Evolutionary conservation across 441 rosid genomes (phyloP).

Genomic region (Melastoma candidum): DNA sequence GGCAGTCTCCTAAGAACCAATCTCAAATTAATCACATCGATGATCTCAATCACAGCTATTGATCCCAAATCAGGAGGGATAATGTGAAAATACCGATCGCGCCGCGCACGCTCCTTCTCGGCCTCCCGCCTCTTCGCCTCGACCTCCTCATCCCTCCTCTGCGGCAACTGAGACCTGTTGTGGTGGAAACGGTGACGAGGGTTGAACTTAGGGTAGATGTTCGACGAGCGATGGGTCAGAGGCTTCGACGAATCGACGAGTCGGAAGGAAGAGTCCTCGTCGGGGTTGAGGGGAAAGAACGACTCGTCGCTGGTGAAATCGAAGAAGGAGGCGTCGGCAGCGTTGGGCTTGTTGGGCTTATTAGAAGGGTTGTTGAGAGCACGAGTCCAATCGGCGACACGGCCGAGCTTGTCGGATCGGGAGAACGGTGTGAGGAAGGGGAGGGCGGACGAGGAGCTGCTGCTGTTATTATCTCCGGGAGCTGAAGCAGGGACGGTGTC

Average conservation of each 20-base stretch:
- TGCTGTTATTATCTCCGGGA: not conserved
- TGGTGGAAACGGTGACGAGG: slow-evolving; percentile 74
- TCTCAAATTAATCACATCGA: too few relatives aligned
- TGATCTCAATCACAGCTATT: too few relatives aligned
- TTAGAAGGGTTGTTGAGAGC: slow-evolving; percentile 27
- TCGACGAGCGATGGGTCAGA: slow-evolving; percentile 32
- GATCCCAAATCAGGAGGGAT: too few relatives aligned
- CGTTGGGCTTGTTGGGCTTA: slow-evolving; percentile 22
- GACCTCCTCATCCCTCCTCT: slow-evolving; percentile 84
- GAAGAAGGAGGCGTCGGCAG: slow-evolving; percentile 63
- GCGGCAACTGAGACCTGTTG: slow-evolving; percentile 68
- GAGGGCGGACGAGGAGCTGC: slow-evolving; percentile 8
- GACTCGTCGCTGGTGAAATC: slow-evolving; percentile 56
- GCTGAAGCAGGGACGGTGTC: slow-evolving; percentile 31
- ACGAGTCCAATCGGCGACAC: slow-evolving; percentile 87
- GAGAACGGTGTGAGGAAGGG: slow-evolving; percentile 67
- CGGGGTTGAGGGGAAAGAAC: slow-evolving; percentile 24
- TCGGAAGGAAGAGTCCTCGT: slow-evolving; percentile 65
- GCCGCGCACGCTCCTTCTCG: slow-evolving; percentile 85
- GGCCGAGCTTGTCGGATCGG: slow-evolving; percentile 75
- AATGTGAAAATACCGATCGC: slow-evolving; percentile 22
- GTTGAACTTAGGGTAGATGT: slow-evolving; percentile 44
- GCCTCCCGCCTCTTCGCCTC: slow-evolving; percentile 77
- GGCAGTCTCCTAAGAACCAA: too few relatives aligned
- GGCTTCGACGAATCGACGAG: slow-evolving; percentile 70